phyloP scores from a whole-genome alignment of 1,284 basidiomycete genomes.

The Thecaphora frezii region DNA sequence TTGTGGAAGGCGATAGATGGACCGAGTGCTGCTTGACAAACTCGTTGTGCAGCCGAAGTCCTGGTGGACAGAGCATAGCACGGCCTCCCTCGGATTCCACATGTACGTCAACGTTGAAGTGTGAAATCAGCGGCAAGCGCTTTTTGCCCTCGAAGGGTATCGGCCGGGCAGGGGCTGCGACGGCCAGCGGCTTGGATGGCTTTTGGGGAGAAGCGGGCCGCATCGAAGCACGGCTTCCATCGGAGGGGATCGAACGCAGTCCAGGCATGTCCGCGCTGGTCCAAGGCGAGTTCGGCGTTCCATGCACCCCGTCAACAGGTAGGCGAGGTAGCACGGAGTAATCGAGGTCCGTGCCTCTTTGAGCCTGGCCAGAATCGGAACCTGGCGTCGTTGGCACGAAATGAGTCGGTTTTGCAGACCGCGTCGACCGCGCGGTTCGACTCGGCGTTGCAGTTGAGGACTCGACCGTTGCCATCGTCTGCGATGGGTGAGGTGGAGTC shows the following conservation, averaged over 20 bases:
- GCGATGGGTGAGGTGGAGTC: no score
- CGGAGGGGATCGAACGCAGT: no score
- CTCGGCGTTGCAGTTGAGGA: background rate
- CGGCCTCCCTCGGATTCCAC: conserved; percentile 20
- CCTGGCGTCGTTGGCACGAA: background rate
- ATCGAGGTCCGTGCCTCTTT: background rate
- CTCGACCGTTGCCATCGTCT: no score
- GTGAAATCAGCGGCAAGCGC: conserved; percentile 16
- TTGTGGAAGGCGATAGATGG: conserved; percentile 25
- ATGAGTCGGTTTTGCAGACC: background rate
- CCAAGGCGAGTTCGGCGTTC: no score
- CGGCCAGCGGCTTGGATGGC: conserved; percentile 16
- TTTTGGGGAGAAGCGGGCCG: conserved; percentile 12
- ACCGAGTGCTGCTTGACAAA: conserved; percentile 26
- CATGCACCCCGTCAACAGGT: no score
- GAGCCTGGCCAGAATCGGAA: background rate
- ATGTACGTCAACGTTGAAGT: conserved; percentile 26
- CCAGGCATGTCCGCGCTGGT: no score
- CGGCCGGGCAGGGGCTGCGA: conserved; percentile 6
- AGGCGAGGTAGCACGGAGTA: no score
- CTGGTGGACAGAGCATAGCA: conserved; percentile 4
- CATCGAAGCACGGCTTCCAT: no score
- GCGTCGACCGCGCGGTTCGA: background rate
- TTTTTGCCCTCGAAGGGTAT: conserved; percentile 19
- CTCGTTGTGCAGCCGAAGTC: conserved; percentile 21